phyloP scores from a whole-genome alignment of 192 early-diverging fungal genomes.

The Lunasporangiospora selenospora region DNA sequence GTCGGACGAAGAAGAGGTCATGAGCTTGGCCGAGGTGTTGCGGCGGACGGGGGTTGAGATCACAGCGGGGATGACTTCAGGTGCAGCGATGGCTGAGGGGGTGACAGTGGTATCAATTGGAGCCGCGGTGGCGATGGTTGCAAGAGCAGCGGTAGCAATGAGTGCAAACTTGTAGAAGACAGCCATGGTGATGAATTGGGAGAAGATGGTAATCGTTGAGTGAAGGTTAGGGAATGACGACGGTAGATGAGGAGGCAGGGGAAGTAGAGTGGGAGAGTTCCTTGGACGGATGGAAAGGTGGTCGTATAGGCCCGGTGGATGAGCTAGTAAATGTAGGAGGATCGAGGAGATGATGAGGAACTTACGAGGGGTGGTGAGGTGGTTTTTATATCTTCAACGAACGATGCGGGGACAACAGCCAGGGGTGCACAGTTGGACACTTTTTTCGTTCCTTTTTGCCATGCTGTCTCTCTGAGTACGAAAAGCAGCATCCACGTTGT shows the following conservation, averaged over 20 bases:
- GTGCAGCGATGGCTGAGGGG: background rate
- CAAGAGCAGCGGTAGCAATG: conserved; percentile 35
- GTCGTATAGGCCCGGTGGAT: too few species aligned
- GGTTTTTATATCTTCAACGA: background rate
- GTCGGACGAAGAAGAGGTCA: too few species aligned
- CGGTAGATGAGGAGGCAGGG: background rate
- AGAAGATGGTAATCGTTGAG: background rate
- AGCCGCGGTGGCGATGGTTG: conserved; percentile 21
- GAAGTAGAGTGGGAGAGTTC: conserved; percentile 4
- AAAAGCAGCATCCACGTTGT: too few species aligned
- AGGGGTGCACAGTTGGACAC: too few species aligned
- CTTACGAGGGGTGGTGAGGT: background rate
- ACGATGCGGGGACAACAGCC: too few species aligned
- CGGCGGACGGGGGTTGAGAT: too few species aligned
- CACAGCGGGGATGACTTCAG: too few species aligned
- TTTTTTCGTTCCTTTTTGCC: background rate
- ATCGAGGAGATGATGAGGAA: conserved; percentile 4
- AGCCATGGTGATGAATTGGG: conserved; percentile 16
- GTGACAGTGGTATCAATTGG: conserved; percentile 5
- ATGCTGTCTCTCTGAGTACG: background rate
- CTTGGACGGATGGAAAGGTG: too few species aligned
- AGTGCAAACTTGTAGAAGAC: conserved; percentile 43
- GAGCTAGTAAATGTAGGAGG: too few species aligned
- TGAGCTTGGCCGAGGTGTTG: conserved; percentile 13
- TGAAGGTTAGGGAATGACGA: background rate